These are phyloP conservation scores for Prunus persica DNA, from an alignment of 306 rosid genomes.

Conservation along the genomic window DNA sequence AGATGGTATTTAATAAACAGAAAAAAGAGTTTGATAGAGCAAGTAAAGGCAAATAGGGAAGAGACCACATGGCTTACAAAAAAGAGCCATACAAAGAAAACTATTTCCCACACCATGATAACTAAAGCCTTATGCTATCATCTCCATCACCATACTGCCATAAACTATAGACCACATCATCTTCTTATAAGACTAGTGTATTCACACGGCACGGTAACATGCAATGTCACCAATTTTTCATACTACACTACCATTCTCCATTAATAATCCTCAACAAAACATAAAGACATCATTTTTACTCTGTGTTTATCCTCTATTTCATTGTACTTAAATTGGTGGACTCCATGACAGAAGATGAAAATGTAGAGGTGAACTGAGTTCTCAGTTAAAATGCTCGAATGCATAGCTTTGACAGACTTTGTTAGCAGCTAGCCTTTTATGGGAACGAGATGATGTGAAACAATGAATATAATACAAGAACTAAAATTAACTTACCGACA, in stretches of 20 bases:
- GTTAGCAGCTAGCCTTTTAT: neutral
- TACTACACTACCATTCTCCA: neutral
- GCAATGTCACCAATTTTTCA: neutral
- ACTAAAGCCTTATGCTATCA: neutral
- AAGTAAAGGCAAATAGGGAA: too few species aligned
- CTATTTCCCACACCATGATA: too few species aligned
- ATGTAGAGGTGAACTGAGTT: neutral
- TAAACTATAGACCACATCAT: neutral
- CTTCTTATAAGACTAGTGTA: neutral
- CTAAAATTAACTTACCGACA: constrained; percentile 57
- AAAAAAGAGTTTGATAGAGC: neutral
- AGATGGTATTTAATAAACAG: neutral
- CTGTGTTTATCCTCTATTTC: neutral
- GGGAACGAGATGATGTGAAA: neutral
- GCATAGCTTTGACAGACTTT: neutral
- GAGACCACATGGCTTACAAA: neutral
- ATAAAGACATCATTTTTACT: neutral
- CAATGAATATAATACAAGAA: neutral
- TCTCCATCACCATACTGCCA: neutral
- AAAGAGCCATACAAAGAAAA: too few species aligned
- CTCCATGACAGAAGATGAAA: neutral
- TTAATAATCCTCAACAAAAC: neutral
- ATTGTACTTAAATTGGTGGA: neutral
- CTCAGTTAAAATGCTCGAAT: neutral
- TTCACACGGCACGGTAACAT: neutral